A percentile compares a stretch with the other conserved stretches of the same genome.
Evolutionary conservation across 192 early-diverging fungal species (phyloP).

Genomic region (Chytriomyces sp.): DNA sequence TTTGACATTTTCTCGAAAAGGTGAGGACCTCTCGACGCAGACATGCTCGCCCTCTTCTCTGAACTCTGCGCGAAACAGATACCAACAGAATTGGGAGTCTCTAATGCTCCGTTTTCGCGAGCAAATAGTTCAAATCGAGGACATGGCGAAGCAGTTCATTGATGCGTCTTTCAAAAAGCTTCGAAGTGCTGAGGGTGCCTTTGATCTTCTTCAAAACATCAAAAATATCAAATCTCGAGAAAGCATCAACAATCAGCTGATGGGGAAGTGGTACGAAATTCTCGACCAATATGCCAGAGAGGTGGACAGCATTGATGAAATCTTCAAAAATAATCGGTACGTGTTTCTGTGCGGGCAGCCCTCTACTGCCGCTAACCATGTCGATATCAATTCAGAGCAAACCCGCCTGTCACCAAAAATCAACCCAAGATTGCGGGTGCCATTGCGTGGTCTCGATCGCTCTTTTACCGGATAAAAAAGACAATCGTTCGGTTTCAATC

Average conservation of each 20-base stretch:
- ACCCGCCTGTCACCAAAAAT: slow-evolving; percentile 65
- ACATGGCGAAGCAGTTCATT: slow-evolving; percentile 73
- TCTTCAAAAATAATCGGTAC: slow-evolving; percentile 63
- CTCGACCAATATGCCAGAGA: slow-evolving; percentile 66
- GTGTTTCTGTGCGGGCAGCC: background rate
- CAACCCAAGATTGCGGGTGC: slow-evolving; percentile 68
- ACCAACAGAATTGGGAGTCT: slow-evolving; percentile 63
- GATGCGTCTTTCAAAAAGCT: slow-evolving; percentile 70
- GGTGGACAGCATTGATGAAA: slow-evolving; percentile 68
- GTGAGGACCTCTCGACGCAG: slow-evolving; percentile 29
- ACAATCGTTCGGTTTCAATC: slow-evolving; percentile 70
- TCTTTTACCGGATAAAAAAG: slow-evolving; percentile 68
- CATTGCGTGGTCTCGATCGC: slow-evolving; percentile 60
- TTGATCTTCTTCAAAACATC: slow-evolving; percentile 69
- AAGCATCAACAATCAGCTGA: slow-evolving; percentile 67
- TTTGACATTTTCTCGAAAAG: slow-evolving; percentile 69
- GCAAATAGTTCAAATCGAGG: slow-evolving; percentile 69
- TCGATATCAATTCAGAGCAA: slow-evolving; percentile 40
- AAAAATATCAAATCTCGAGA: slow-evolving; percentile 68
- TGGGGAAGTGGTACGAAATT: slow-evolving; percentile 72
- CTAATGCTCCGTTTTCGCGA: slow-evolving; percentile 68
- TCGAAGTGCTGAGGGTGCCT: slow-evolving; percentile 66
- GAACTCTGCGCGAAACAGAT: slow-evolving; percentile 29
- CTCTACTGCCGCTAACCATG: background rate
- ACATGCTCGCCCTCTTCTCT: slow-evolving; percentile 1